These are phyloP conservation scores for Ceratobasidium sp. DNA, from an alignment of 1,284 basidiomycete genomes.

Conservation along the genomic window DNA sequence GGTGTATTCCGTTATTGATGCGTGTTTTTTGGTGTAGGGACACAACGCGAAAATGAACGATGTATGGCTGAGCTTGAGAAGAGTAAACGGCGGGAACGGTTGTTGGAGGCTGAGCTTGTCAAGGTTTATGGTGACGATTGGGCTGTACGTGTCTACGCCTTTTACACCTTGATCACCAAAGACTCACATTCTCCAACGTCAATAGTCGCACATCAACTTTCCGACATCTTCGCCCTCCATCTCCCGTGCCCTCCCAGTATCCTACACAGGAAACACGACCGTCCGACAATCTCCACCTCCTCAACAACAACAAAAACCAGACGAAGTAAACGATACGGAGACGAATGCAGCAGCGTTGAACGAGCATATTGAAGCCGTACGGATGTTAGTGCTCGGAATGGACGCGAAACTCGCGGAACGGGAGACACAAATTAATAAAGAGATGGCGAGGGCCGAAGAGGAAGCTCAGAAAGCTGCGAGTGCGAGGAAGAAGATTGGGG, in stretches of 20 bases:
- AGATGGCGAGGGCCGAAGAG: constrained; percentile 44
- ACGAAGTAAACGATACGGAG: not conserved
- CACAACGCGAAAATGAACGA: constrained; percentile 50
- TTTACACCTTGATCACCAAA: not conserved
- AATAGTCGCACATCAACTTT: constrained; percentile 2
- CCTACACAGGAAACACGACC: not conserved
- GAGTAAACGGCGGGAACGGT: constrained; percentile 46
- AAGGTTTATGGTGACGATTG: constrained; percentile 48
- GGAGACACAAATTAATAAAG: constrained; percentile 47
- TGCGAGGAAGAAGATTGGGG: constrained; percentile 37
- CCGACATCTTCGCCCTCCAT: constrained; percentile 33
- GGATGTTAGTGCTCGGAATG: constrained; percentile 48
- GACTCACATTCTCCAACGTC: not conserved
- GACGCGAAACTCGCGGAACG: constrained; percentile 47
- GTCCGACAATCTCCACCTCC: constrained; percentile 39
- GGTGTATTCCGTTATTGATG: not conserved
- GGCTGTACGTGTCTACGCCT: constrained; percentile 40
- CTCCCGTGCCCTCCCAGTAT: constrained; percentile 35
- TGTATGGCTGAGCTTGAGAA: constrained; percentile 51
- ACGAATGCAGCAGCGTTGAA: not conserved
- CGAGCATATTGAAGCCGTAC: constrained; percentile 48
- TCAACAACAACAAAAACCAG: not conserved
- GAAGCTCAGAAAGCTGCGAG: constrained; percentile 41
- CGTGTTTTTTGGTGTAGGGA: constrained; percentile 29
- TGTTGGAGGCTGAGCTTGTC: constrained; percentile 48